These are phyloP conservation scores for Naematelia encephala DNA, from an alignment of 768 basidiomycete genomes.

Conservation along the genomic window DNA sequence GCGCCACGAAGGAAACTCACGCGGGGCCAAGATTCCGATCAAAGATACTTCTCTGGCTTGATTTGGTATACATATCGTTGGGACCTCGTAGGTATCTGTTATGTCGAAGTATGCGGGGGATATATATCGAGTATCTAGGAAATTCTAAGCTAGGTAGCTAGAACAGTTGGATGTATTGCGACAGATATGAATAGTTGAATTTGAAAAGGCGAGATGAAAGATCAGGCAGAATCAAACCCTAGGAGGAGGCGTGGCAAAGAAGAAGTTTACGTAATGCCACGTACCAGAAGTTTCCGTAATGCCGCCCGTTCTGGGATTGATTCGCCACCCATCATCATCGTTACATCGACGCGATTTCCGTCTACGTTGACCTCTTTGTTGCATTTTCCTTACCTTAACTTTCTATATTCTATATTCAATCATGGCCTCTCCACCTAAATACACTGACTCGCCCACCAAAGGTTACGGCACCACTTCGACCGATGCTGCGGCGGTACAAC, in stretches of 20 bases:
- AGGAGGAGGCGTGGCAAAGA: too few relatives aligned
- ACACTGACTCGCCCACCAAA: slow-evolving; percentile 37
- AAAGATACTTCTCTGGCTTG: slow-evolving; percentile 19
- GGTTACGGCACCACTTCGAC: slow-evolving; percentile 33
- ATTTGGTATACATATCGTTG: slow-evolving; percentile 17
- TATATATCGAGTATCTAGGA: too few relatives aligned
- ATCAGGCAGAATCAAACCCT: not conserved
- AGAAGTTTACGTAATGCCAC: not conserved
- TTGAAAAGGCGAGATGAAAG: not conserved
- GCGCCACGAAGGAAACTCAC: slow-evolving; percentile 27
- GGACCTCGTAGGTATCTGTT: not conserved
- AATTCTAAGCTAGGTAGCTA: too few relatives aligned
- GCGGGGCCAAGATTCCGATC: slow-evolving; percentile 43
- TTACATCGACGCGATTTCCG: not conserved
- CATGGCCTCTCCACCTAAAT: slow-evolving; percentile 42
- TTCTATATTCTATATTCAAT: not conserved
- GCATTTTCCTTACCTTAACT: not conserved
- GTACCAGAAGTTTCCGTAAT: not conserved
- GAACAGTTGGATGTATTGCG: not conserved
- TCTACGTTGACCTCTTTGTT: not conserved
- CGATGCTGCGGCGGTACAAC: slow-evolving; percentile 14
- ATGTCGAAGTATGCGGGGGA: slow-evolving; percentile 2
- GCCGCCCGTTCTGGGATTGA: not conserved
- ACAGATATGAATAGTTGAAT: not conserved
- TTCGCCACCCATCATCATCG: not conserved